A percentile compares a stretch with the other conserved stretches of the same genome.
Conservation (phyloP, 441 rosid genomes). For the Gossypium schwendimanii region DNA sequence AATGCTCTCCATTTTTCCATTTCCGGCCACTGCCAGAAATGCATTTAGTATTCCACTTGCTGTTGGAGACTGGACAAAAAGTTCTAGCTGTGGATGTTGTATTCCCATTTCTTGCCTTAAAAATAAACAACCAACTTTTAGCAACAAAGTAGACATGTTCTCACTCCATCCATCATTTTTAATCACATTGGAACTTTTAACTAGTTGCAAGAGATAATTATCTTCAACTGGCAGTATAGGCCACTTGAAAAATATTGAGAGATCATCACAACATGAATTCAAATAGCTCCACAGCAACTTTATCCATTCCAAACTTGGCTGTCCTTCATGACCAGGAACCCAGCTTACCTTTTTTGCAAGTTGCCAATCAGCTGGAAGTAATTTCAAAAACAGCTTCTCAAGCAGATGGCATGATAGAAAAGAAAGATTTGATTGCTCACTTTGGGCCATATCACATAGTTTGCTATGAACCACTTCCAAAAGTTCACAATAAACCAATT, state of each 20-base stretch:
- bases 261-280: conserved; percentile 76
- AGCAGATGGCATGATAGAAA: conserved; percentile 80
- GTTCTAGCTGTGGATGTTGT: conserved; percentile 79
- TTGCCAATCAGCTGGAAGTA: conserved; percentile 94
- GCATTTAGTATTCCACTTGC: conserved; percentile 82
- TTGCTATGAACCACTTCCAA: conserved; percentile 60
- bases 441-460: conserved; percentile 70
- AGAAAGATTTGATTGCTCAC: conserved; percentile 63
- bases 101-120: conserved; percentile 59
- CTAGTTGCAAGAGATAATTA: conserved; percentile 57
- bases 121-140: conserved; percentile 83
- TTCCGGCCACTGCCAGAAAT: conserved; percentile 53
- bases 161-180: conserved; percentile 93
- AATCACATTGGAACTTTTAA: conserved; percentile 71
- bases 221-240: conserved; percentile 92
- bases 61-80: conserved; percentile 87
- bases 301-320: conserved; percentile 86
- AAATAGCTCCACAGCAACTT: conserved; percentile 77
- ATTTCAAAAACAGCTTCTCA: conserved; percentile 77
- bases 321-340: conserved; percentile 76
- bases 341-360: conserved; percentile 65
- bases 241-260: conserved; percentile 84
- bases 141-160: conserved; percentile 83
- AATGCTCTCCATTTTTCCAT: conserved; percentile 51
- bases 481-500: conserved; percentile 65